These are phyloP conservation scores for Tetradesmus obliquus DNA, from an alignment of 139 green algal genomes.

Conservation along the genomic window DNA sequence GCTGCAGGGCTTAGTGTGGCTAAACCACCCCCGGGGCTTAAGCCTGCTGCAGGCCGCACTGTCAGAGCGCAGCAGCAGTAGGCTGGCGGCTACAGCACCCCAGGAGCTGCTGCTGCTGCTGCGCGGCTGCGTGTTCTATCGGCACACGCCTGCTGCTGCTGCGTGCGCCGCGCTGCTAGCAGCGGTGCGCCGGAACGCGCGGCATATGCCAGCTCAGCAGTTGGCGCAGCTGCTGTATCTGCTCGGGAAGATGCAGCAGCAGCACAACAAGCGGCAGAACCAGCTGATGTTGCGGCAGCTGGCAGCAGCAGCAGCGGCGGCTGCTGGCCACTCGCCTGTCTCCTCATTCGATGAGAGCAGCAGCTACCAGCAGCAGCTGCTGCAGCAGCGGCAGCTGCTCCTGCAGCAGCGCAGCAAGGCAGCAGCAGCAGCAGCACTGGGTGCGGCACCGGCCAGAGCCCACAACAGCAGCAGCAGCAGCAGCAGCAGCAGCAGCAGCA, in stretches of 20 bases:
- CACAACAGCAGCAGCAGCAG: constrained; percentile 10
- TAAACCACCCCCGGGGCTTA: not conserved
- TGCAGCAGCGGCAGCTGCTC: not conserved
- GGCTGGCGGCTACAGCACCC: not conserved
- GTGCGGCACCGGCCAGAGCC: not conserved
- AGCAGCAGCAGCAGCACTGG: not conserved
- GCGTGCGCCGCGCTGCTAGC: not conserved
- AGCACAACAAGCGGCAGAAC: not conserved
- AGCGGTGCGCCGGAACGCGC: not conserved
- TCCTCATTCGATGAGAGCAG: not conserved
- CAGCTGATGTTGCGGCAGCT: not conserved
- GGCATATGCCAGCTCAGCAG: not conserved
- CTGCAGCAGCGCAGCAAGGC: not conserved
- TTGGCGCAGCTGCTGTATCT: constrained; percentile 30
- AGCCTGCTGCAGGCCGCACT: constrained; percentile 7
- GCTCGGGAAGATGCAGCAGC: constrained; percentile 37
- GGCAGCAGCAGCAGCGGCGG: not conserved
- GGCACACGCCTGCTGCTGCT: not conserved
- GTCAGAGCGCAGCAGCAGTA: not conserved
- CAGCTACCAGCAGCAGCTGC: not conserved
- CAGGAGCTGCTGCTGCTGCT: constrained; percentile 37
- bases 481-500: not conserved
- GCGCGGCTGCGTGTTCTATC: constrained; percentile 16
- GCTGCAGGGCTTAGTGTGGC: constrained; percentile 20
- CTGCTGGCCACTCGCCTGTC: not conserved